These are phyloP conservation scores for Fusarium gaditjirri DNA, from an alignment of 2,329 filamentous ascomycete species.

Conservation along the genomic window DNA sequence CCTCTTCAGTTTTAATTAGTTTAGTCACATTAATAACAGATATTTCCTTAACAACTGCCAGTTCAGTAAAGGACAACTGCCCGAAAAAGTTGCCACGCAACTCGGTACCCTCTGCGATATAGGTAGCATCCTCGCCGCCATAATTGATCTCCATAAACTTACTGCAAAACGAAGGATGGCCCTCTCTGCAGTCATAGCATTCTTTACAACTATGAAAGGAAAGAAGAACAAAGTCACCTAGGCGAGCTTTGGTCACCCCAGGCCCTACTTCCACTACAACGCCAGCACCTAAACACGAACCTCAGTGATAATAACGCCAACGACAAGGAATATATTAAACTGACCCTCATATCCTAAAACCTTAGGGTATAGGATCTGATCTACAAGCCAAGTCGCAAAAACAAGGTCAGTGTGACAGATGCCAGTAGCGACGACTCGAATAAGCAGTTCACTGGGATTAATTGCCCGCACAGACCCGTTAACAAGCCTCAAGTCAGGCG, in stretches of 20 bases:
- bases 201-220: neutral
- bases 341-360: neutral
- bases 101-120: neutral
- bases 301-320: neutral
- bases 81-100: neutral
- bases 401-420: constrained; percentile 1
- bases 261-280: neutral
- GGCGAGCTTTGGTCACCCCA: neutral
- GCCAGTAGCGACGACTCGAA: neutral
- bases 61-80: neutral
- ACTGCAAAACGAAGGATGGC: neutral
- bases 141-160: neutral
- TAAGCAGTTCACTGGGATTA: neutral
- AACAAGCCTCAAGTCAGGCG: neutral
- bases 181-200: neutral
- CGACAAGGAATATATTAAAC: accelerated
- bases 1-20: neutral
- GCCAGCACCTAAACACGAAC: neutral
- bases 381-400: neutral
- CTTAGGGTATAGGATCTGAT: neutral
- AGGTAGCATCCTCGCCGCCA: neutral
- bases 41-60: neutral
- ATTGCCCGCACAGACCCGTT: neutral
- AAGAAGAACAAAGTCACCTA: neutral
- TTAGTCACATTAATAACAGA: neutral